Percentiles rank a stretch among this genome's conserved stretches.
Conservation (phyloP, 805 yeast species). For the Tetrapisispora taiwanensis region DNA sequence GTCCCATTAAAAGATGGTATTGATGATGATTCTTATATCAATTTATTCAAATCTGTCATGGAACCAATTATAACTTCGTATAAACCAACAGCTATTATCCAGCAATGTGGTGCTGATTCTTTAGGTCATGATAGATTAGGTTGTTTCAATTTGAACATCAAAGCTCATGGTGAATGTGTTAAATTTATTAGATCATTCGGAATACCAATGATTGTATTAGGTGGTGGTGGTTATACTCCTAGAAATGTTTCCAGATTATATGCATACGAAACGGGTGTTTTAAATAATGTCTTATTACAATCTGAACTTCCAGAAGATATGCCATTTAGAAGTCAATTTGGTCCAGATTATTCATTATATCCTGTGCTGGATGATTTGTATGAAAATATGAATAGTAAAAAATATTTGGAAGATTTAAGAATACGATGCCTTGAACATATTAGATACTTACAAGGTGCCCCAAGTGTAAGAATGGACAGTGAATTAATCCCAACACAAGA, state of each 20-base stretch:
- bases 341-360: constrained; percentile 83
- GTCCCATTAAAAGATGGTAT: constrained; percentile 89
- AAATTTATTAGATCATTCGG: constrained; percentile 77
- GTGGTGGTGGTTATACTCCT: constrained; percentile 98
- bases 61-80: constrained; percentile 81
- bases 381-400: constrained; percentile 77
- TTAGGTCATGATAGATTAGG: constrained; percentile 93
- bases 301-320: constrained; percentile 62
- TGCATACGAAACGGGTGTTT: constrained; percentile 86
- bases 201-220: constrained; percentile 84
- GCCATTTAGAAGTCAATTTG: constrained; percentile 75
- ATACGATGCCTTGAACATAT: constrained; percentile 71
- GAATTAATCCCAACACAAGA: constrained; percentile 66
- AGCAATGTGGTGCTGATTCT: constrained; percentile 98
- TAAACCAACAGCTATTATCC: constrained; percentile 92
- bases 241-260: constrained; percentile 92
- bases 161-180: constrained; percentile 94
- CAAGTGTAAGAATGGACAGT: constrained; percentile 79
- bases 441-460: constrained; percentile 78
- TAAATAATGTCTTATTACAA: constrained; percentile 69
- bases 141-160: constrained; percentile 86
- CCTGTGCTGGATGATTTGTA: constrained; percentile 71
- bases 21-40: constrained; percentile 60
- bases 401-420: constrained; percentile 70
- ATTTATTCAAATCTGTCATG: constrained; percentile 54